Base-by-base conservation (phyloP, 2,329 filamentous ascomycete genomes). In the Colletotrichum spaethianum region DNA sequence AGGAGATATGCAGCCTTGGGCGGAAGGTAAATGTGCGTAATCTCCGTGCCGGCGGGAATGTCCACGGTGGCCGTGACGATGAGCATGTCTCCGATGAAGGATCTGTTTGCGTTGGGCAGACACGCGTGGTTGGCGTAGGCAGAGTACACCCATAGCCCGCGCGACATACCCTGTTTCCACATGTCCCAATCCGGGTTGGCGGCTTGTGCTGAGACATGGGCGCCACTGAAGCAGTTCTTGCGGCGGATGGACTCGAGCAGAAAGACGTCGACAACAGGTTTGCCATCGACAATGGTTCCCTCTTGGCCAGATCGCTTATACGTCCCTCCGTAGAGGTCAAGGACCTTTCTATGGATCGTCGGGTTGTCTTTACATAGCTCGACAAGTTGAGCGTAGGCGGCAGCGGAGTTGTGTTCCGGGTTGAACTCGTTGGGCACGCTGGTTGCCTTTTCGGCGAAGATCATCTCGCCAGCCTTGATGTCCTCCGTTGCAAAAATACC, bases 371-470 rank as follows among this genome's bases (percentile, higher is more conserved):
- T 77, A 53, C 84, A 79, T 46, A 83, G 82, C 33, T 82, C 79
- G 3, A 83, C 79, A 61, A 83, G 79, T 6, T 79, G 77, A 59
- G 84, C 82, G 75, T 84, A 85, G 1, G 85, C 82, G 59, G 86
- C 83, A 0, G 82, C 83, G 7, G 84, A 83, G 44, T 84, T 78
- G 31, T 81, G 79, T 14, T 80, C 74, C 26, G 78, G 78, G 70
- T 85, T 82, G 75, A 84, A 83, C 66, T 83, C 80, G 80, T 83
- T 85, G 0, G 82, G 82, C 64, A 83, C 79, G 44, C 80, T 78
- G 28, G 81, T 77, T 0, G 83, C 82, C 74, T 84, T 85, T 71
- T 86, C 85, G 44, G 79, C 81, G 20, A 86, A 80, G 28, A 86
- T 77, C 2, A 86, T 56, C 1, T 85, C 82, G 57, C 84, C 84